Conservation (phyloP, 129 eudicot genomes). For the Lonicera japonica region DNA sequence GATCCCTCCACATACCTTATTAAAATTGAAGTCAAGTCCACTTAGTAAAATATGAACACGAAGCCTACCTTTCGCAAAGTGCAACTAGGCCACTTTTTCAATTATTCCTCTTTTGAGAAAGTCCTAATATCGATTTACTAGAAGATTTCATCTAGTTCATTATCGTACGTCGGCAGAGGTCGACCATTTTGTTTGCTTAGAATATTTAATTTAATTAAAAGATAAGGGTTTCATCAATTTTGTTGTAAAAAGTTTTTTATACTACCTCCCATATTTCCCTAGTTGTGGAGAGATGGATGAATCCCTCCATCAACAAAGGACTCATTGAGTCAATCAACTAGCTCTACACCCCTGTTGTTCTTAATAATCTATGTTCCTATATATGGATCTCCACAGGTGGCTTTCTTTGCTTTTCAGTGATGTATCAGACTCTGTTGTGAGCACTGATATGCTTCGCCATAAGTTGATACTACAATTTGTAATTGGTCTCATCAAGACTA, state of each 20-base stretch:
- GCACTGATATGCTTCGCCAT: too few species aligned
- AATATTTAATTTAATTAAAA: too few species aligned
- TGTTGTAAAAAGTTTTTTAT: too few species aligned
- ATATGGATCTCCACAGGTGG: neutral
- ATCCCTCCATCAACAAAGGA: neutral
- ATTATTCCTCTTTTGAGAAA: neutral
- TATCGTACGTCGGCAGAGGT: neutral
- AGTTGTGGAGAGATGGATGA: neutral
- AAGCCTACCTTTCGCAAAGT: neutral
- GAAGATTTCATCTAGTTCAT: neutral
- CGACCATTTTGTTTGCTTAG: neutral
- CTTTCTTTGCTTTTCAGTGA: neutral
- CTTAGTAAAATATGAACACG: too few species aligned
- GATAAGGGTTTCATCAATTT: too few species aligned
- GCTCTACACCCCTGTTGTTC: neutral
- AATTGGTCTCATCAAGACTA: too few species aligned
- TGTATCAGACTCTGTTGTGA: too few species aligned
- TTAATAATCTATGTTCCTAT: neutral
- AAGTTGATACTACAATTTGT: too few species aligned
- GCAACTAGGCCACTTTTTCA: neutral
- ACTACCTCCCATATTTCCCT: too few species aligned
- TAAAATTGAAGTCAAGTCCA: neutral
- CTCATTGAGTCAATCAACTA: constrained; percentile 5
- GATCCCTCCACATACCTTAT: neutral
- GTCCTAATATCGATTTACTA: neutral